Percentiles rank a stretch among this genome's conserved stretches.
Evolutionary conservation across 768 basidiomycete genomes (phyloP).

Genomic region (Podaxis sp.): DNA sequence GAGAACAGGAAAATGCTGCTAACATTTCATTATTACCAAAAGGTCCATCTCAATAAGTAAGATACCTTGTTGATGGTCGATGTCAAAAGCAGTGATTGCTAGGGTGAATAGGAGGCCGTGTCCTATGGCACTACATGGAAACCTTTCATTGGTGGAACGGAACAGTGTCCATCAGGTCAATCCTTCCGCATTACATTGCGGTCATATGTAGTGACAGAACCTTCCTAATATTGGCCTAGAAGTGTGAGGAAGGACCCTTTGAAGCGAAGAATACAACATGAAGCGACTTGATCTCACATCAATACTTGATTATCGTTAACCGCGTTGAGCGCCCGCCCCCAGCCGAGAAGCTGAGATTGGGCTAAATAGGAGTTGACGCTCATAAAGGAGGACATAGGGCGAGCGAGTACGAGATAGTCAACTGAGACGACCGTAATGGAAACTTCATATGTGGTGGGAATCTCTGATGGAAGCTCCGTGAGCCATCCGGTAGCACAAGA

Average conservation of each 20-base stretch:
- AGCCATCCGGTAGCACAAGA: neutral
- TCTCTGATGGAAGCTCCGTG: neutral
- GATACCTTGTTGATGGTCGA: neutral
- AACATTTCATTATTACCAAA: neutral
- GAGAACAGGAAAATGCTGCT: neutral
- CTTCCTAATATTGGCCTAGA: slow-evolving; percentile 1
- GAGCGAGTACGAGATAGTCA: neutral
- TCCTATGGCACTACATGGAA: neutral
- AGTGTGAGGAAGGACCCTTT: neutral
- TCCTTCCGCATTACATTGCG: neutral
- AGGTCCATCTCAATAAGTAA: neutral
- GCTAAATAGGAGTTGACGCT: neutral
- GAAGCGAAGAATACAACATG: neutral
- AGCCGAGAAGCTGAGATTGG: neutral
- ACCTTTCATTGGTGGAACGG: neutral
- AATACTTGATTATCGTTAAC: neutral
- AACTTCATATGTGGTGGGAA: neutral
- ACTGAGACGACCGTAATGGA: neutral
- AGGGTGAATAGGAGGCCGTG: neutral
- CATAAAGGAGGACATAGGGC: neutral
- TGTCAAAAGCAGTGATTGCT: neutral
- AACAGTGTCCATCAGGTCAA: neutral
- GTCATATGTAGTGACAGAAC: neutral
- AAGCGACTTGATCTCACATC: neutral
- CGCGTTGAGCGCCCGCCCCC: neutral